Percentiles rank a stretch among this genome's conserved stretches.
phyloP scores from a whole-genome alignment of 2,329 filamentous ascomycete genomes.

The Mollisiaceae sp. region DNA sequence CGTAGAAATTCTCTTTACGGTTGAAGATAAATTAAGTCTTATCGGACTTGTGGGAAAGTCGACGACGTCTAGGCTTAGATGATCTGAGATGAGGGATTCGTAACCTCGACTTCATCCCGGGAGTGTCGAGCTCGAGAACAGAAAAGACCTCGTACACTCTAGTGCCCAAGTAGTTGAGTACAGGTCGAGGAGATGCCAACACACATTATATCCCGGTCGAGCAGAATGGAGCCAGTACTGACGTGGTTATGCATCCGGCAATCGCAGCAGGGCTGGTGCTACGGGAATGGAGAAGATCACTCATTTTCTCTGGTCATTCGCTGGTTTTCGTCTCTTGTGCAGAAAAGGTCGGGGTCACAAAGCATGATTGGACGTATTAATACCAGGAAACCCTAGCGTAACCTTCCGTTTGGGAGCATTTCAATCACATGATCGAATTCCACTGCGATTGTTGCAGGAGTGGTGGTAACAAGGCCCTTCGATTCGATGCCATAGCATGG shows the following conservation, averaged over 20 bases:
- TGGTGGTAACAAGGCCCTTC: background rate
- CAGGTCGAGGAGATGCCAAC: slow-evolving; percentile 13
- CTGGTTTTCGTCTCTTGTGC: slow-evolving; percentile 12
- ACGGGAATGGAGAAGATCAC: slow-evolving; percentile 10
- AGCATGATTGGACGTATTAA: slow-evolving; percentile 1
- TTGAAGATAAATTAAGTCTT: too few relatives aligned
- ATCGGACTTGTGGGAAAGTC: too few relatives aligned
- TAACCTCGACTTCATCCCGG: too few relatives aligned
- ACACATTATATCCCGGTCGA: slow-evolving; percentile 17
- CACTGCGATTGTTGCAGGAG: background rate
- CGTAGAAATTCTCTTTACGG: too few relatives aligned
- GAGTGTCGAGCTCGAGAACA: background rate
- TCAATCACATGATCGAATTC: slow-evolving; percentile 5
- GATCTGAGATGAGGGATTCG: too few relatives aligned
- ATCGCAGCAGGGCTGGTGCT: slow-evolving; percentile 10
- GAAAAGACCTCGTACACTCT: background rate
- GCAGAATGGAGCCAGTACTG: slow-evolving; percentile 31
- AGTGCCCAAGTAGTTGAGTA: background rate
- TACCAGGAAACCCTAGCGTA: background rate
- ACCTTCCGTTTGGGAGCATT: background rate
- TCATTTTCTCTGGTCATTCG: slow-evolving; percentile 14
- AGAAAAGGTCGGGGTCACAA: background rate
- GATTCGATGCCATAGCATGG: background rate
- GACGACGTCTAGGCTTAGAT: too few relatives aligned
- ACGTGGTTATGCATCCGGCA: slow-evolving; percentile 51